A percentile compares a stretch with the other conserved stretches of the same genome.
Conservation (phyloP, 768 basidiomycete genomes). For the Nidula microcarpa region DNA sequence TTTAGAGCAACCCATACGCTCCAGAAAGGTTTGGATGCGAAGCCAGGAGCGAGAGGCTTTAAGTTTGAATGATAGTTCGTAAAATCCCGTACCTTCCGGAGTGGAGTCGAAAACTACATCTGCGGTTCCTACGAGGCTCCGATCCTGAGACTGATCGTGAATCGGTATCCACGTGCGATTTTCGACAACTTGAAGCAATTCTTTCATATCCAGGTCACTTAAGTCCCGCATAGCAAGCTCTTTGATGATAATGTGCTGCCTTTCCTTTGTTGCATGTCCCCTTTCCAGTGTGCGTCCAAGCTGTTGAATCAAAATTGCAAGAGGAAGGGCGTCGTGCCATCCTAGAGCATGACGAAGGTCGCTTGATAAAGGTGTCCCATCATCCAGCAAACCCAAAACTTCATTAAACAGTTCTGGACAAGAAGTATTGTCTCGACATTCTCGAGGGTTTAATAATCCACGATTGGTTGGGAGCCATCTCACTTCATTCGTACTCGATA, state of each 20-base stretch:
- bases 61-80: conserved; percentile 13
- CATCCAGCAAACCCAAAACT: conserved; percentile 29
- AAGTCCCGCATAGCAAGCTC: conserved; percentile 22
- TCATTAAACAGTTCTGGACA: conserved; percentile 28
- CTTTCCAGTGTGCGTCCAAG: conserved; percentile 18
- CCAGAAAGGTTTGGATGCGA: conserved; percentile 17
- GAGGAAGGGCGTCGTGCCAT: conserved; percentile 34
- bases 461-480: not conserved
- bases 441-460: not conserved
- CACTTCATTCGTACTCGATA: not conserved
- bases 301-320: conserved; percentile 27
- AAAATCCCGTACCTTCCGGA: conserved; percentile 19
- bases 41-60: conserved; percentile 8
- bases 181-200: conserved; percentile 11
- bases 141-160: conserved; percentile 12
- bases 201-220: conserved; percentile 8
- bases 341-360: conserved; percentile 26
- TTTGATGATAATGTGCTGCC: conserved; percentile 19
- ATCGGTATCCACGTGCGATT: conserved; percentile 26
- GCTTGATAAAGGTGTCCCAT: conserved; percentile 14
- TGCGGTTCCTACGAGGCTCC: conserved; percentile 9
- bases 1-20: conserved; percentile 33
- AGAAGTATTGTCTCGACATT: not conserved
- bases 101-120: conserved; percentile 17
- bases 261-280: conserved; percentile 5